phyloP scores from a whole-genome alignment of 139 green algal genomes.

The Tetratostichococcus sp. region DNA sequence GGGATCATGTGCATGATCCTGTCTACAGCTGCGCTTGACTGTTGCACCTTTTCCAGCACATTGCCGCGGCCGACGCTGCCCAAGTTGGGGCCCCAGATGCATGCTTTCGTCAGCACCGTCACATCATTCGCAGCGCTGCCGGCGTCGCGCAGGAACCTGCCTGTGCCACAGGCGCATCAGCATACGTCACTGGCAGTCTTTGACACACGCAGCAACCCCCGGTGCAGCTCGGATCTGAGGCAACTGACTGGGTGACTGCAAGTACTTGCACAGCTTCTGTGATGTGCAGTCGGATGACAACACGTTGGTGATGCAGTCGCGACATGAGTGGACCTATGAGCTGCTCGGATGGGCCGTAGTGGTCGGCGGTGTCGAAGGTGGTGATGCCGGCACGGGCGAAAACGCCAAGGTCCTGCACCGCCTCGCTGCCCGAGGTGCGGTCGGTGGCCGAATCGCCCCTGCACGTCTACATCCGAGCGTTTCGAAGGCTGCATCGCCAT shows the following conservation, averaged over 20 bases:
- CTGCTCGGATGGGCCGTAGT: constrained; percentile 77
- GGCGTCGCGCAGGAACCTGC: background rate
- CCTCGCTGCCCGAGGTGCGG: constrained; percentile 56
- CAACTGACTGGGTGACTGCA: too few relatives aligned
- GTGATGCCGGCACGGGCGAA: constrained; percentile 60
- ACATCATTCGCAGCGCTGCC: background rate
- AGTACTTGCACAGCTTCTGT: background rate
- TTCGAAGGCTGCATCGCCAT: too few relatives aligned
- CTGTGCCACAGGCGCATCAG: background rate
- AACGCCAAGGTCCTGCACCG: constrained; percentile 54
- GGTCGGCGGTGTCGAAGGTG: constrained; percentile 66
- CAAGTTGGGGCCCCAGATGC: constrained; percentile 59
- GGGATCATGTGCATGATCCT: background rate
- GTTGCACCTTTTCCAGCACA: constrained; percentile 28
- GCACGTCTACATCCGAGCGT: too few relatives aligned
- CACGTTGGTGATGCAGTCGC: too few relatives aligned
- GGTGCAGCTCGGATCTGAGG: background rate
- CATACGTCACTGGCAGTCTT: background rate
- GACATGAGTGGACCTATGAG: too few relatives aligned
- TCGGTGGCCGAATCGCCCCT: constrained; percentile 59
- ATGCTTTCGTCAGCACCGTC: constrained; percentile 82
- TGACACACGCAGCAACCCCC: too few relatives aligned
- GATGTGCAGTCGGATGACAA: constrained; percentile 22
- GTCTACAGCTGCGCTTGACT: background rate
- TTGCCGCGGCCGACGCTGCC: constrained; percentile 7